Percentiles rank a stretch among this genome's conserved stretches.
phyloP scores from a whole-genome alignment of 108 stramenopile species.

The Epithemia pelagica region DNA sequence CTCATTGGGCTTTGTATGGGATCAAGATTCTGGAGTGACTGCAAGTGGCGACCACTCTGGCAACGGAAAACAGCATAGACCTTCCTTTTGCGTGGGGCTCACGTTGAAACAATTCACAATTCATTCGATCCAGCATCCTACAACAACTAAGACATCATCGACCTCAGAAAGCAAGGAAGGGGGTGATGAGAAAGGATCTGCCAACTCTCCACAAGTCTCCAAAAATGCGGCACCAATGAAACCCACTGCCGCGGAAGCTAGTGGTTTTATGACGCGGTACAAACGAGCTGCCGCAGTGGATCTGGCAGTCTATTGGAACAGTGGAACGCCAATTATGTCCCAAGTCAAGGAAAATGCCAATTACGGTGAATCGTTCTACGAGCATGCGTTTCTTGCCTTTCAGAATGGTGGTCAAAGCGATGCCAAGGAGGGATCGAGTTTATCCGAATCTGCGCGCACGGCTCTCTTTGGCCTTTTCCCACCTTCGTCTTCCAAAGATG shows the following conservation, averaged over 20 bases:
- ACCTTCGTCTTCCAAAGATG: slow-evolving; percentile 1
- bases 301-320: slow-evolving; percentile 69
- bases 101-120: slow-evolving; percentile 48
- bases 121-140: slow-evolving; percentile 9
- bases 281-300: slow-evolving; percentile 43
- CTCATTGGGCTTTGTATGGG: slow-evolving; percentile 53
- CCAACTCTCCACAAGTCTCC: background rate
- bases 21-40: background rate
- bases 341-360: background rate
- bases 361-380: background rate
- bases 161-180: background rate
- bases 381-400: background rate
- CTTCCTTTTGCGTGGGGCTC: slow-evolving; percentile 59
- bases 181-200: slow-evolving; percentile 10
- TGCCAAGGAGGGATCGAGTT: background rate
- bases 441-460: background rate
- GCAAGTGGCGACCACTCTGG: background rate
- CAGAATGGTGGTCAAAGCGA: background rate
- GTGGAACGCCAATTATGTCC: slow-evolving; percentile 2
- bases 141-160: background rate
- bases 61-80: slow-evolving; percentile 24
- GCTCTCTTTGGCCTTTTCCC: background rate
- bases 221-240: background rate
- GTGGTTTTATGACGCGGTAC: background rate
- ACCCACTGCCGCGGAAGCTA: background rate